phyloP scores from a whole-genome alignment of 306 rosid genomes.

The Mimosa bimucronata region DNA sequence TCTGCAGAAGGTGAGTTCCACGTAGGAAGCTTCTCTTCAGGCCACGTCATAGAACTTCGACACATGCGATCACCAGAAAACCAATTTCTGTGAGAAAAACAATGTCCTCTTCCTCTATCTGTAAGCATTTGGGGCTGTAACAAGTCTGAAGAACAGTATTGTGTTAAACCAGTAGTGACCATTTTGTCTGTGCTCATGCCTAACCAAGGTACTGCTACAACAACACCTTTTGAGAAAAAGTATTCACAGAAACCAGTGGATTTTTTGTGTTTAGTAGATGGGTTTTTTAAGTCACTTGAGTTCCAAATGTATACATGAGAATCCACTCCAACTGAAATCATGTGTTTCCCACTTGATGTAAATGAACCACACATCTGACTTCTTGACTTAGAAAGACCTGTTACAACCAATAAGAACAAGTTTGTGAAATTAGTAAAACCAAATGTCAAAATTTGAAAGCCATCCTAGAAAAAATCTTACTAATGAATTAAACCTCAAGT shows the following conservation, averaged over 20 bases:
- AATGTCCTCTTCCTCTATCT: constrained; percentile 47
- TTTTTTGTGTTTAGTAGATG: constrained; percentile 51
- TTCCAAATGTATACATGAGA: constrained; percentile 80
- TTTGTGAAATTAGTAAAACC: constrained; percentile 14
- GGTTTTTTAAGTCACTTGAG: constrained; percentile 36
- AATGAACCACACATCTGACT: constrained; percentile 83
- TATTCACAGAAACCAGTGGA: constrained; percentile 66
- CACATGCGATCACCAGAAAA: constrained; percentile 61
- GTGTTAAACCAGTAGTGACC: constrained; percentile 7
- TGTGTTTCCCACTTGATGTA: constrained; percentile 59
- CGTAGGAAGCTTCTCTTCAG: constrained; percentile 77
- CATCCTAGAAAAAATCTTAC: background rate
- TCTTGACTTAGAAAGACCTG: constrained; percentile 75
- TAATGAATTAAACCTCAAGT: background rate
- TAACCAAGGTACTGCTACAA: constrained; percentile 84
- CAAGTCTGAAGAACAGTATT: constrained; percentile 31
- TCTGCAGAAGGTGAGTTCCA: constrained; percentile 44
- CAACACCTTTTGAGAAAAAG: constrained; percentile 69
- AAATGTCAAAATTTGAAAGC: background rate
- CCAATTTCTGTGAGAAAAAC: constrained; percentile 68
- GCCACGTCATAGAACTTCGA: constrained; percentile 81
- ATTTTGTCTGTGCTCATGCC: constrained; percentile 47
- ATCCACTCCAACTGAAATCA: constrained; percentile 81
- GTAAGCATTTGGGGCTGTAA: constrained; percentile 29
- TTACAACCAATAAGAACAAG: constrained; percentile 31